Percentiles rank a stretch among this genome's conserved stretches.
phyloP scores from a whole-genome alignment of 148 eudicot genomes.

The Diospyros lotus region DNA sequence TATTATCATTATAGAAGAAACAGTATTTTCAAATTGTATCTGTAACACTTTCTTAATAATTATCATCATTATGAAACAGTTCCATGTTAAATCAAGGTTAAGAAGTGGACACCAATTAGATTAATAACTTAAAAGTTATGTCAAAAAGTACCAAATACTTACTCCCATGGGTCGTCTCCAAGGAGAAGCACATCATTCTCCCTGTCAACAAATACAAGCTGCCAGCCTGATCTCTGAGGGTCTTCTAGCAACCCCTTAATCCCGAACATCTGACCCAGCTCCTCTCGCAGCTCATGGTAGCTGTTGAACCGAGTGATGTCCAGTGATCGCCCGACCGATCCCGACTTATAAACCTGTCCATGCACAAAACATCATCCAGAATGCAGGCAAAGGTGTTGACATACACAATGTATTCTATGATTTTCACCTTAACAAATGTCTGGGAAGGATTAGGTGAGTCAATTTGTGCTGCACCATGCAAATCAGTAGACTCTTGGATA shows the following conservation, averaged over 20 bases:
- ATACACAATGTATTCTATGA: neutral
- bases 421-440: slow-evolving; percentile 79
- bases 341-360: slow-evolving; percentile 82
- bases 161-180: slow-evolving; percentile 99
- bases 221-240: slow-evolving; percentile 99
- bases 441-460: slow-evolving; percentile 49
- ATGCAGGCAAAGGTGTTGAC: too few relatives aligned
- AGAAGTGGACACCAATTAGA: neutral
- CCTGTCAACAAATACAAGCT: slow-evolving; percentile 99
- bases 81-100: too few relatives aligned
- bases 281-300: slow-evolving; percentile 86
- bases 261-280: slow-evolving; percentile 92
- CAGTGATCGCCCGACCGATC: slow-evolving; percentile 89
- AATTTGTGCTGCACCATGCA: slow-evolving; percentile 68
- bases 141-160: slow-evolving; percentile 25
- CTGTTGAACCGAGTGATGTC: slow-evolving; percentile 97
- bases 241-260: slow-evolving; percentile 86
- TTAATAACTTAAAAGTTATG: too few relatives aligned
- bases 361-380: neutral
- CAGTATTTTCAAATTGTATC: too few relatives aligned
- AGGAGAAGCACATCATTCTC: slow-evolving; percentile 99
- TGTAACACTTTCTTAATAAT: too few relatives aligned
- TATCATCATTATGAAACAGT: too few relatives aligned
- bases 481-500: slow-evolving; percentile 73
- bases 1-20: too few relatives aligned